Conservation (phyloP, 331 rosid genomes). For the Rosa hybrid region DNA sequence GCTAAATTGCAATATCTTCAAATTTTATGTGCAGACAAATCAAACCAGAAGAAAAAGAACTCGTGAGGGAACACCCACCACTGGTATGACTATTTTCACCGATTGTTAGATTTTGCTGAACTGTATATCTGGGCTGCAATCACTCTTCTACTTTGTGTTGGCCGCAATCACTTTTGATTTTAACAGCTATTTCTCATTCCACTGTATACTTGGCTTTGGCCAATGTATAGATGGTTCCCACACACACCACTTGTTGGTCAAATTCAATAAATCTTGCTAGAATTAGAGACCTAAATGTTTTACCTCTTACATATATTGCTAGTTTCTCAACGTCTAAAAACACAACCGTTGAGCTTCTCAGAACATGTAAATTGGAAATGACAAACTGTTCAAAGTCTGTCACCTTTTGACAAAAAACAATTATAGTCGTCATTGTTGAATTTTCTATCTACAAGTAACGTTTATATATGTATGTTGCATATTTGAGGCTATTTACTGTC, state of each 20-base stretch:
- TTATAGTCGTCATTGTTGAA: not conserved
- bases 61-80: slow-evolving; percentile 62
- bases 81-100: slow-evolving; percentile 69
- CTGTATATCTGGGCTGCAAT: slow-evolving; percentile 20
- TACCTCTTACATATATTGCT: not conserved
- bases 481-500: not conserved
- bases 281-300: not conserved
- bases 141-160: not conserved
- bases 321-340: not conserved
- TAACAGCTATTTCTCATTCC: not conserved
- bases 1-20: slow-evolving; percentile 27
- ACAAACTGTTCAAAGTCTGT: not conserved
- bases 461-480: no score
- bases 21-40: slow-evolving; percentile 60
- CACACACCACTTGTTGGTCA: not conserved
- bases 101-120: slow-evolving; percentile 37
- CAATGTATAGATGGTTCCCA: not conserved
- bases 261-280: not conserved
- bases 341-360: not conserved
- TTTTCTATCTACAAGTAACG: no score
- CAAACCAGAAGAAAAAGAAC: slow-evolving; percentile 78
- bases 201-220: slow-evolving; percentile 23
- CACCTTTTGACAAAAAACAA: not conserved
- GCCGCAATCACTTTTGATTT: not conserved
- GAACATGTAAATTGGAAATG: not conserved